Evolutionary conservation across 1,284 basidiomycete genomes (phyloP).

Genomic region (Pseudozyma flocculosa): DNA sequence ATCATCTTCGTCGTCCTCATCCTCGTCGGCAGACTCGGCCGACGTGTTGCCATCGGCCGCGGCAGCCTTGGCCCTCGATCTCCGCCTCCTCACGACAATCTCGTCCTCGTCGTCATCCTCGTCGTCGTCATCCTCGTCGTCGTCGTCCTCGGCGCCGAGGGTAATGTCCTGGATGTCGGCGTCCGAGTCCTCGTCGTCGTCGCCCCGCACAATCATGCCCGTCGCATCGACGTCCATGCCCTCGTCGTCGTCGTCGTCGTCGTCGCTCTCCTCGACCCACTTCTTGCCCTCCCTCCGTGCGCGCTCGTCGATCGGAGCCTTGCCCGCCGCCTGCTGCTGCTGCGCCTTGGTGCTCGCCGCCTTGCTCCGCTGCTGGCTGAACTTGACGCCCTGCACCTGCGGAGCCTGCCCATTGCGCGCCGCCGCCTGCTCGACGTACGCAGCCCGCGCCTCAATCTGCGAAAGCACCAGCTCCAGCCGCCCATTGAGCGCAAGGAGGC

Average conservation of each 20-base stretch:
- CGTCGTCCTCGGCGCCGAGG: slow-evolving; percentile 33
- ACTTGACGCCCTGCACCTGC: slow-evolving; percentile 43
- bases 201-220: slow-evolving; percentile 25
- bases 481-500: slow-evolving; percentile 79
- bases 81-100: slow-evolving; percentile 13
- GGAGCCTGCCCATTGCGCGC: slow-evolving; percentile 26
- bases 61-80: slow-evolving; percentile 14
- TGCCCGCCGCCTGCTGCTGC: slow-evolving; percentile 14
- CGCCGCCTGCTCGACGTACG: slow-evolving; percentile 33
- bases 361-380: slow-evolving; percentile 11
- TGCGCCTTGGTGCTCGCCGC: slow-evolving; percentile 8
- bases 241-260: slow-evolving; percentile 26
- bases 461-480: slow-evolving; percentile 89
- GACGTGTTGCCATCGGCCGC: slow-evolving; percentile 30
- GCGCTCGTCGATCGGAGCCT: slow-evolving; percentile 7
- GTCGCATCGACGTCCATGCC: slow-evolving; percentile 29
- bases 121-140: slow-evolving; percentile 31
- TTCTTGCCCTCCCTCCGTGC: slow-evolving; percentile 36
- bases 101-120: slow-evolving; percentile 28
- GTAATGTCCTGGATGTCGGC: slow-evolving; percentile 46
- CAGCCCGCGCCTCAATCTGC: slow-evolving; percentile 77
- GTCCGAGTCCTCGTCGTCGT: slow-evolving; percentile 30
- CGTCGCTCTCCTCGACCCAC: slow-evolving; percentile 45
- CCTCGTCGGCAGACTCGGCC: slow-evolving; percentile 20
- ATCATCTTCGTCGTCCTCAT: too few relatives aligned